Percentiles rank a stretch among this genome's conserved stretches.
Conservation (phyloP, 805 yeast species). For the Saturnispora kantuleensis region DNA sequence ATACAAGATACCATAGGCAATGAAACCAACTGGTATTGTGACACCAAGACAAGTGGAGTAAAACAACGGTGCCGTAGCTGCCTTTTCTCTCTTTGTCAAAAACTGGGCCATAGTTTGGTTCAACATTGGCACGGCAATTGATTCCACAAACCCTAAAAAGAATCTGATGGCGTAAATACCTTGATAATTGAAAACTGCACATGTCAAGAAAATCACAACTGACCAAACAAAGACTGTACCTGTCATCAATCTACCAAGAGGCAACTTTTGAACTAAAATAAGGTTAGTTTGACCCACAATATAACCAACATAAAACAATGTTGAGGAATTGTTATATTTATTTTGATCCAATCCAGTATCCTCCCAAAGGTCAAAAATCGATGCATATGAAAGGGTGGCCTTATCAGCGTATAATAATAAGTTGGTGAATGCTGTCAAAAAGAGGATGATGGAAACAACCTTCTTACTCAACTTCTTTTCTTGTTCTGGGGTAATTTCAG, state of each 20-base stretch:
- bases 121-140: conserved; percentile 34
- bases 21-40: conserved; percentile 31
- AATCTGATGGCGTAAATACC: conserved; percentile 37
- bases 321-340: conserved; percentile 36
- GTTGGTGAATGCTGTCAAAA: conserved; percentile 31
- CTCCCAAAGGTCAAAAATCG: conserved; percentile 37
- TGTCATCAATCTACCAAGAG: conserved; percentile 25
- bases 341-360: conserved; percentile 34
- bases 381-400: conserved; percentile 39
- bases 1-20: conserved; percentile 20
- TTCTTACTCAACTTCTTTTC: conserved; percentile 32
- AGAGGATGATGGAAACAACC: conserved; percentile 28
- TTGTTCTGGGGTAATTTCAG: conserved; percentile 34
- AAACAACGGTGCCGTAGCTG: conserved; percentile 26
- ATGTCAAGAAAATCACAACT: conserved; percentile 29
- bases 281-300: conserved; percentile 34
- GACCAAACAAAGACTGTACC: conserved; percentile 27
- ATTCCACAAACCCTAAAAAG: conserved; percentile 28
- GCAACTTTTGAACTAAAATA: conserved; percentile 30
- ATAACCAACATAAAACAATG: conserved; percentile 40
- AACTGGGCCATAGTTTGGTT: conserved; percentile 42
- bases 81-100: conserved; percentile 35
- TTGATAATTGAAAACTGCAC: conserved; percentile 34
- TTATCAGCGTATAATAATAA: conserved; percentile 41
- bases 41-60: conserved; percentile 35